Percentiles rank a stretch among this genome's conserved stretches.
These are phyloP conservation scores for Dryas alaskensis DNA, from an alignment of 306 rosid species.

Conservation along the genomic window DNA sequence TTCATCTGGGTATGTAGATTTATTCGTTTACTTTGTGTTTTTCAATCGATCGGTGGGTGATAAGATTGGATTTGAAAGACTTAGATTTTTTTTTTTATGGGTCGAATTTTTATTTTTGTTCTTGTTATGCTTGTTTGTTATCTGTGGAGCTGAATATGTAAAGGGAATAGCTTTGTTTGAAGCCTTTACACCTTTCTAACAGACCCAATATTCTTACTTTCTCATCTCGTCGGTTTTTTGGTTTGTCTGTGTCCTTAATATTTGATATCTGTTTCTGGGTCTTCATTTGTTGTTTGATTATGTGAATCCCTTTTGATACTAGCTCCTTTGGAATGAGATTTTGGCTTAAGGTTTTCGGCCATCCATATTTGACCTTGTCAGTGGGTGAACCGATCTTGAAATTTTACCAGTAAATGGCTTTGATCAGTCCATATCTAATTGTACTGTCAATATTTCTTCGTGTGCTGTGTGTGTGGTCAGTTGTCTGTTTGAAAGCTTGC, in stretches of 20 bases:
- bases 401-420: constrained; percentile 22
- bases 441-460: neutral
- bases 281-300: constrained; percentile 5
- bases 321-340: constrained; percentile 18
- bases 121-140: constrained; percentile 4
- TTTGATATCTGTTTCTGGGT: constrained; percentile 23
- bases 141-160: constrained; percentile 12
- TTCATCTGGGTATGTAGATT: constrained; percentile 40
- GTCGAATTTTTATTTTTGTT: constrained; percentile 20
- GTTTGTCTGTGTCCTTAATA: constrained; percentile 9
- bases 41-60: constrained; percentile 38
- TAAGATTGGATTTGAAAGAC: constrained; percentile 27
- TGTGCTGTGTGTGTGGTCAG: constrained; percentile 1
- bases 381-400: constrained; percentile 41
- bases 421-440: constrained; percentile 4
- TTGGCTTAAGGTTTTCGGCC: neutral
- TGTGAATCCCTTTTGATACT: constrained; percentile 18
- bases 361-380: constrained; percentile 23
- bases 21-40: constrained; percentile 7
- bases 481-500: constrained; percentile 32
- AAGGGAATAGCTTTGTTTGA: neutral
- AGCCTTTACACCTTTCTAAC: neutral
- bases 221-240: constrained; percentile 4
- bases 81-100: constrained; percentile 25
- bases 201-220: constrained; percentile 12